Evolutionary conservation across 2,329 filamentous ascomycete species (phyloP).

Genomic region (Cryphonectria parasitica): DNA sequence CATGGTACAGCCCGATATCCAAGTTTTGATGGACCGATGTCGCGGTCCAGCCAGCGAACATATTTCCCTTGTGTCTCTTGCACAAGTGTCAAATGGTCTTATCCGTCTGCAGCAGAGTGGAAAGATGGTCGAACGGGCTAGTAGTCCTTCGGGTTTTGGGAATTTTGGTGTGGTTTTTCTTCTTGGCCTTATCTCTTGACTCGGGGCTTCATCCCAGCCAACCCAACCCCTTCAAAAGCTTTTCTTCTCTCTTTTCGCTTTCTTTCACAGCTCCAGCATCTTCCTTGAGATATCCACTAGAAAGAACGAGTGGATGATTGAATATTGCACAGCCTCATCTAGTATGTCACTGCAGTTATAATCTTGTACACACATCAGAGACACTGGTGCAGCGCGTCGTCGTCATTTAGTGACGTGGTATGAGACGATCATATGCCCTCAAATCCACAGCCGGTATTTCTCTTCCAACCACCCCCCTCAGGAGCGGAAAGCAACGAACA

Average conservation of each 20-base stretch:
- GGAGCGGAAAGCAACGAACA: too few species aligned
- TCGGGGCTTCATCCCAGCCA: constrained; percentile 2
- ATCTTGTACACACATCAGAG: neutral
- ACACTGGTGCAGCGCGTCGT: neutral
- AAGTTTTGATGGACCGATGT: neutral
- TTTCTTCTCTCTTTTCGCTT: neutral
- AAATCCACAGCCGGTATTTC: neutral
- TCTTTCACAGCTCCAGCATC: neutral
- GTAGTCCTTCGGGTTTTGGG: neutral
- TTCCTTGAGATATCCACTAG: neutral
- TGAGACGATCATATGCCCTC: neutral
- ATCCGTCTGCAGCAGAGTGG: neutral
- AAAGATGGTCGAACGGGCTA: neutral
- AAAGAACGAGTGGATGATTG: neutral
- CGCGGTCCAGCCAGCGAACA: neutral
- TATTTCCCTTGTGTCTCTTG: neutral
- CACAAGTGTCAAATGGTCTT: neutral
- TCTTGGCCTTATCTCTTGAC: neutral
- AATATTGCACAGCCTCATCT: neutral
- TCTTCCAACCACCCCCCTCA: too few species aligned
- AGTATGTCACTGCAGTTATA: neutral
- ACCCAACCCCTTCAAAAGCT: neutral
- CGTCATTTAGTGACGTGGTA: neutral
- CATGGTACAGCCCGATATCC: neutral
- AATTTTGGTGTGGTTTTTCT: neutral